Evolutionary conservation across 805 yeast genomes (phyloP), one percentile per base, ranked within the genome.

Genomic region (Sporopachydermia quercuum): DNA sequence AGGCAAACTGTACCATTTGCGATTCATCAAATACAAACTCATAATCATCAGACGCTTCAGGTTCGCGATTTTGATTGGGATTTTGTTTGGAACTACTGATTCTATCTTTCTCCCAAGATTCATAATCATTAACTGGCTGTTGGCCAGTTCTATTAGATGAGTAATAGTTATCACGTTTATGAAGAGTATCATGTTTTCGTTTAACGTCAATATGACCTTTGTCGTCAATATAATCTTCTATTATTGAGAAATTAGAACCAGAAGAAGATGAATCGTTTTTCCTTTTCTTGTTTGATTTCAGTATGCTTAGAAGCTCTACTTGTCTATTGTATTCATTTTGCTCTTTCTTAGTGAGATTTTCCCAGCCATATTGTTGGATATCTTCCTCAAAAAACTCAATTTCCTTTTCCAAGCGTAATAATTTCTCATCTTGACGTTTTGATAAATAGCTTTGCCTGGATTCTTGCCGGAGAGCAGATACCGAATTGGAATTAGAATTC

Each of bases 11-110:
- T 15, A 78, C 69, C 42, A 65, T 62, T 41, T 79, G 83, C 0
- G 72, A 61, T 36, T 70, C 68, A 53, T 83, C 91, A 56, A 80
- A 80, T 0, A 84, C 89, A 58, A 66, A 84, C 8, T 81, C 93
- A 50, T 79, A 83, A 35, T 72, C 55, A 5, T 65, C 63, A 18
- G 55, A 65, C n/a, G n/a, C n/a, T 2, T 60, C 60, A 0, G 68
- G 64, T 1, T 66, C 51, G 13, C 54, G 50, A 15, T 70, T 62
- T 38, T 63, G 65, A 47, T 68, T 72, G 16, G 60, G 60, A 34
- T 54, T 61, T 19, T 48, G 51, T n/a, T n/a, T n/a, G 3, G 50
- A 49, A n/a, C 49, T 47, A 4, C 43, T 50, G 13, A 65, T 52
- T 47, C 75, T 79, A 33, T 69, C 72, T 1, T 50, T 42, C 47